Conservation (phyloP, 352 stramenopile species). For the Pythium sp. region DNA sequence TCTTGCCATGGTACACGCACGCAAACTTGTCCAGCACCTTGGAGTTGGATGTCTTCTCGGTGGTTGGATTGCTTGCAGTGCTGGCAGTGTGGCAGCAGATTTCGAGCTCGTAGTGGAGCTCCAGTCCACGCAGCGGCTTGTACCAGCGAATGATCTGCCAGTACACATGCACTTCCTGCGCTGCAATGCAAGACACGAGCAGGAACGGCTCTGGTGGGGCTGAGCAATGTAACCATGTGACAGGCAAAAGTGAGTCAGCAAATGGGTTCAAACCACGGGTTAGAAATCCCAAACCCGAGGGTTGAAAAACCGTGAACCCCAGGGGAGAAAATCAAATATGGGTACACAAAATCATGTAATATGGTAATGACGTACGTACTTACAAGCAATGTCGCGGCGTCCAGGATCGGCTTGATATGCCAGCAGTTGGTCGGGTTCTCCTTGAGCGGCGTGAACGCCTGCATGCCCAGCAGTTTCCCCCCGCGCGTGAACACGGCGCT, state of each 20-base stretch:
- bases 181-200: constrained; percentile 44
- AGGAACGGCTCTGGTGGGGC: constrained; percentile 56
- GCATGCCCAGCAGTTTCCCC: constrained; percentile 56
- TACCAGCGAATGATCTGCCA: constrained; percentile 55
- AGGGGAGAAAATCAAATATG: not conserved
- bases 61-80: not conserved
- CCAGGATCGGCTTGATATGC: constrained; percentile 59
- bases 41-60: constrained; percentile 1
- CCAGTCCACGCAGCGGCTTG: constrained; percentile 34
- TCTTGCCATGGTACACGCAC: constrained; percentile 34
- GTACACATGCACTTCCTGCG: constrained; percentile 44
- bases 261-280: not conserved
- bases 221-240: constrained; percentile 17
- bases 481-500: constrained; percentile 54
- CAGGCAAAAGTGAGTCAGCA: not conserved
- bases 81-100: constrained; percentile 30
- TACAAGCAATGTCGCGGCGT: constrained; percentile 38
- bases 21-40: constrained; percentile 29
- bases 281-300: not conserved
- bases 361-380: constrained; percentile 42
- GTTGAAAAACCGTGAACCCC: not conserved
- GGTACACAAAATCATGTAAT: not conserved
- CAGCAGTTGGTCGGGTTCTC: constrained; percentile 32
- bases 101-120: constrained; percentile 54
- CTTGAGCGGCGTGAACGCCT: constrained; percentile 37